A percentile compares a stretch with the other conserved stretches of the same genome.
Conservation (phyloP, 1,139 yeast species). For the Protomyces pachydermus region DNA sequence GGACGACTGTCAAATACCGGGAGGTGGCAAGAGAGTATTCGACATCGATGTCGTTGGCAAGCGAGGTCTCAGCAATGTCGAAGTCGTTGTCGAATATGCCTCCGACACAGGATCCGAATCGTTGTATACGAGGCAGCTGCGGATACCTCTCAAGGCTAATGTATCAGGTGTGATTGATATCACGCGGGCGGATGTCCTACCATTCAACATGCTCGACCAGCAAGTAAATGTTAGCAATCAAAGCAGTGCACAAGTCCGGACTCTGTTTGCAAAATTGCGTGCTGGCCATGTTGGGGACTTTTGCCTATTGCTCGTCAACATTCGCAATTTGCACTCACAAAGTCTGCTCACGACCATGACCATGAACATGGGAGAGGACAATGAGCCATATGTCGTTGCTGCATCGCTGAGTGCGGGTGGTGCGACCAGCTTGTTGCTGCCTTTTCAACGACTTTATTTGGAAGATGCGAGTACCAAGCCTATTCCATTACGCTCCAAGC, state of each 20-base stretch:
- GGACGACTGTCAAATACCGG: slow-evolving; percentile 30
- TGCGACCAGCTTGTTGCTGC: slow-evolving; percentile 62
- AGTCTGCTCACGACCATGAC: slow-evolving; percentile 38
- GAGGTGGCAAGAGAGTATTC: slow-evolving; percentile 38
- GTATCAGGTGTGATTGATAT: slow-evolving; percentile 69
- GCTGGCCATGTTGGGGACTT: slow-evolving; percentile 43
- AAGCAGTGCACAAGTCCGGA: not conserved
- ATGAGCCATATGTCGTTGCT: slow-evolving; percentile 33
- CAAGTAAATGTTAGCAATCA: not conserved
- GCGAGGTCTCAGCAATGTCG: slow-evolving; percentile 64
- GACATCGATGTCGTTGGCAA: slow-evolving; percentile 65
- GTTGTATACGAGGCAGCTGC: slow-evolving; percentile 51
- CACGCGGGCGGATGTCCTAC: slow-evolving; percentile 67
- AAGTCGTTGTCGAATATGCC: slow-evolving; percentile 65
- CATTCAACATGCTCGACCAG: slow-evolving; percentile 39
- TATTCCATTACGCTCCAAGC: slow-evolving; percentile 71
- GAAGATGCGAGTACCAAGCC: slow-evolving; percentile 46
- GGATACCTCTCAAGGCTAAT: slow-evolving; percentile 61
- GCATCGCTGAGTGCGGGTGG: slow-evolving; percentile 46
- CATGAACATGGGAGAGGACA: slow-evolving; percentile 32
- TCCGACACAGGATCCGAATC: not conserved
- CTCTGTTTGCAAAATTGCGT: not conserved
- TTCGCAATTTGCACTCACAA: slow-evolving; percentile 62
- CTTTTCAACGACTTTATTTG: slow-evolving; percentile 54
- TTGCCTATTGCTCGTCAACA: slow-evolving; percentile 60